These are phyloP conservation scores for Juncus effusus DNA, from an alignment of 176 grass and related monocot species.

Conservation along the genomic window DNA sequence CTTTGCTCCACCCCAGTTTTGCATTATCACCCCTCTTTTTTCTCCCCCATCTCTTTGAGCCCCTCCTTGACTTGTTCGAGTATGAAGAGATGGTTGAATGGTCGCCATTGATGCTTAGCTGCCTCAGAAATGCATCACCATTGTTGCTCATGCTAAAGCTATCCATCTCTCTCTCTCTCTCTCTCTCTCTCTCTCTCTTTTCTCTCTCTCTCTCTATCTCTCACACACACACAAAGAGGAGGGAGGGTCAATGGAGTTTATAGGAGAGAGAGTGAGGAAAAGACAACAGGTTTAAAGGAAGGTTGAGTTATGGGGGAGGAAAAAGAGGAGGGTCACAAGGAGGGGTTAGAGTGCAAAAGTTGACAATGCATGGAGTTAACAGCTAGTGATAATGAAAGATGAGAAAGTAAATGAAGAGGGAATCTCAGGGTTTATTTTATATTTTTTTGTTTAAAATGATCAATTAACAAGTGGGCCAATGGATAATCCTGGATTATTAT, in stretches of 20 bases:
- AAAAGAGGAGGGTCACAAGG: slow-evolving; percentile 38
- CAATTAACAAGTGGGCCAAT: not conserved
- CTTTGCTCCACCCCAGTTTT: slow-evolving; percentile 29
- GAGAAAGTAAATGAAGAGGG: slow-evolving; percentile 1
- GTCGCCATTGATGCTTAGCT: slow-evolving; percentile 49
- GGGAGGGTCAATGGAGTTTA: slow-evolving; percentile 25
- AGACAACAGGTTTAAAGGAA: slow-evolving; percentile 43
- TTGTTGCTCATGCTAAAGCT: slow-evolving; percentile 36
- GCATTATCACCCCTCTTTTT: slow-evolving; percentile 38
- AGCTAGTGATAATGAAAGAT: slow-evolving; percentile 22
- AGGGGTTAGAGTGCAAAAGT: slow-evolving; percentile 19
- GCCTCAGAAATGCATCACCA: slow-evolving; percentile 67
- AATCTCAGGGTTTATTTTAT: slow-evolving; percentile 12
- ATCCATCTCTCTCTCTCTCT: slow-evolving; percentile 31
- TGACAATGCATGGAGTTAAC: not conserved
- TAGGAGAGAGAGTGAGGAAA: slow-evolving; percentile 22
- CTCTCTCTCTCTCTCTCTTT: not conserved
- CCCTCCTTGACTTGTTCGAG: slow-evolving; percentile 25
- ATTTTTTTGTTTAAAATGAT: slow-evolving; percentile 1
- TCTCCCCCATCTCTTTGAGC: slow-evolving; percentile 67
- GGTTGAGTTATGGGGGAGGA: not conserved
- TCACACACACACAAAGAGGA: slow-evolving; percentile 14
- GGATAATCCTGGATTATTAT: too few species aligned
- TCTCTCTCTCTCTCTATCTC: too few species aligned
- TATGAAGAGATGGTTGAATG: slow-evolving; percentile 8